Percentiles rank a stretch among this genome's conserved stretches.
phyloP scores from a whole-genome alignment of 768 basidiomycete species.

The Naganishia friedmannii region DNA sequence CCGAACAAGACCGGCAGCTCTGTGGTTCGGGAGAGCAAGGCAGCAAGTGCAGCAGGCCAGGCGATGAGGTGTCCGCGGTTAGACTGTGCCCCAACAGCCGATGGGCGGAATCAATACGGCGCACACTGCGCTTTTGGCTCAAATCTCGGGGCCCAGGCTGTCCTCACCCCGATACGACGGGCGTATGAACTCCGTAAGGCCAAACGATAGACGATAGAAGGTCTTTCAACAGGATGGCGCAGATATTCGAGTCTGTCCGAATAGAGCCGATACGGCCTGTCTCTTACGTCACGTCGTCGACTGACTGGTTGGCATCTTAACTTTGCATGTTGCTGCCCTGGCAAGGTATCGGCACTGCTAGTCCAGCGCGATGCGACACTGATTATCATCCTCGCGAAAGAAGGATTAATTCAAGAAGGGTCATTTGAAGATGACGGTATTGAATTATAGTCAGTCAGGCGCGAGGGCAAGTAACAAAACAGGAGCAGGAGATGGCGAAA shows the following conservation, averaged over 20 bases:
- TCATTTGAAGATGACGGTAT: no score
- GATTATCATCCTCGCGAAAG: no score
- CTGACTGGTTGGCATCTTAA: no score
- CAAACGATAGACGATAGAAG: conserved; percentile 18
- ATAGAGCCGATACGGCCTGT: neutral
- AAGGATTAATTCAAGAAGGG: no score
- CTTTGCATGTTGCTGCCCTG: no score
- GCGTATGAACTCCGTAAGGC: neutral
- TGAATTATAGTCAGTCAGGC: no score
- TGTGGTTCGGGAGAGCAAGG: no score
- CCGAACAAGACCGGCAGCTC: conserved; percentile 17
- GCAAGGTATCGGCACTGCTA: no score
- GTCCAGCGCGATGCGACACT: no score
- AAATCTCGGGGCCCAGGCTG: neutral
- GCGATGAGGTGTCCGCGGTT: neutral
- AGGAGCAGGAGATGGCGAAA: no score
- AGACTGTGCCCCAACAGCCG: neutral
- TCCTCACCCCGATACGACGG: neutral
- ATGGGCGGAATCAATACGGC: neutral
- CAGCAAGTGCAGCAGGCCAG: neutral
- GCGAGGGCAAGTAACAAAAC: no score
- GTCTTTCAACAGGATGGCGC: neutral
- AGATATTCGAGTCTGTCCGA: neutral
- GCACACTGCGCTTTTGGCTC: neutral
- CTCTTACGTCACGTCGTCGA: no score